Evolutionary conservation across 2,329 filamentous ascomycete species (phyloP).

Genomic region (Neurospora sp.): DNA sequence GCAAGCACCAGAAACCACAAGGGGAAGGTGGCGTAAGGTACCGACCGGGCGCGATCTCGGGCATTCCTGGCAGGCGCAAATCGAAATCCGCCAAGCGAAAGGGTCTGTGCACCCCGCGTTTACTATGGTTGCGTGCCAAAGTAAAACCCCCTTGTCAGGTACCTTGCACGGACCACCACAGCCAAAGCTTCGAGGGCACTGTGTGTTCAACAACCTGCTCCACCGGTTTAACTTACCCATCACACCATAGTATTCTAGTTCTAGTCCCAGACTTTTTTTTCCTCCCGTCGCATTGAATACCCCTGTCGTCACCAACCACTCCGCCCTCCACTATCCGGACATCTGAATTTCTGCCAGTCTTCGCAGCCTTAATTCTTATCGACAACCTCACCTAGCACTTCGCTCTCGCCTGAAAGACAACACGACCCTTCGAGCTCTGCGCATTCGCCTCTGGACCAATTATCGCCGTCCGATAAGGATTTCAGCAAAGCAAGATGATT

Average conservation of each 20-base stretch:
- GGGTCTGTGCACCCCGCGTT: neutral
- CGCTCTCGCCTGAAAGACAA: neutral
- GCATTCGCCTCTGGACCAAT: neutral
- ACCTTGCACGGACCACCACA: no score
- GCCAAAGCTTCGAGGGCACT: no score
- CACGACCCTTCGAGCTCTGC: neutral
- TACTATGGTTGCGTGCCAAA: no score
- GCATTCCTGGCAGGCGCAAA: neutral
- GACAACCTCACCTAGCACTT: neutral
- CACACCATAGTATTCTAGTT: no score
- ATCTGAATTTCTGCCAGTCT: neutral
- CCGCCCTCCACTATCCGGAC: neutral
- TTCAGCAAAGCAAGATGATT: slow-evolving; percentile 15
- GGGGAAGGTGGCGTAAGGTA: neutral
- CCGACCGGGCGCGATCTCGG: neutral
- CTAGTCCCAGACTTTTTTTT: neutral
- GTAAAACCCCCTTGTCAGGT: no score
- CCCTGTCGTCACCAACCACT: neutral
- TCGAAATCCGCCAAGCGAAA: neutral
- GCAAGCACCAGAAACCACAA: neutral
- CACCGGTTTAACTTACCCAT: no score
- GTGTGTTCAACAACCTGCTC: no score
- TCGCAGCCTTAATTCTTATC: neutral
- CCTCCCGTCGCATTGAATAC: neutral
- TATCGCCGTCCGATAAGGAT: neutral